Percentiles rank a stretch among this genome's conserved stretches.
Evolutionary conservation across 768 basidiomycete genomes (phyloP).

Genomic region (Pleurotus citrinopileatus): DNA sequence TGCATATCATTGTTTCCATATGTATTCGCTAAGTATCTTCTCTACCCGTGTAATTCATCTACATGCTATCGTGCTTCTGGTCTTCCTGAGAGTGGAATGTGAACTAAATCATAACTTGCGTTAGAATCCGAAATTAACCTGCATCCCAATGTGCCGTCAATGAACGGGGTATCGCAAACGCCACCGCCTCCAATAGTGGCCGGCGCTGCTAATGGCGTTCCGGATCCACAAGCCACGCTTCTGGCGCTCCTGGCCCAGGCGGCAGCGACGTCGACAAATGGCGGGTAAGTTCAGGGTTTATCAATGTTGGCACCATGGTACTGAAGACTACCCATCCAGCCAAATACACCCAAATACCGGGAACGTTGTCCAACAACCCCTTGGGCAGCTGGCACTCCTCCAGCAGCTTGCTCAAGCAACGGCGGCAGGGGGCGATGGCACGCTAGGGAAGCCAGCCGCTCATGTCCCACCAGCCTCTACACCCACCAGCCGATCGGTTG

Average conservation of each 20-base stretch:
- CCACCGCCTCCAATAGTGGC: constrained; percentile 22
- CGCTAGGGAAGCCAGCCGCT: constrained; percentile 22
- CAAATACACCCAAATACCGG: constrained; percentile 61
- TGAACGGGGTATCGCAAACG: constrained; percentile 25
- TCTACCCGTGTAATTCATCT: constrained; percentile 62
- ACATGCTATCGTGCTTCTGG: constrained; percentile 43
- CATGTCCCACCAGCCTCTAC: constrained; percentile 30
- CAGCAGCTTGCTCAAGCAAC: constrained; percentile 75
- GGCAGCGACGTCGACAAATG: constrained; percentile 38
- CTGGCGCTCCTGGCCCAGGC: constrained; percentile 71
- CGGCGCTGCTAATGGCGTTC: constrained; percentile 23
- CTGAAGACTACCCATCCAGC: constrained; percentile 29
- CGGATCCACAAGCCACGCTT: constrained; percentile 61
- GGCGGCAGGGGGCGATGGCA: constrained; percentile 32
- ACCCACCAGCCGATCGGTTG: constrained; percentile 25
- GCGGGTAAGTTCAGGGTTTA: constrained; percentile 33
- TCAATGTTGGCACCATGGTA: constrained; percentile 1
- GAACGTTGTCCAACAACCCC: constrained; percentile 29
- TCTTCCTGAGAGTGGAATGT: constrained; percentile 47
- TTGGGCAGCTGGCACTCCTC: constrained; percentile 65
- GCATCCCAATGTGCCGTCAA: constrained; percentile 25
- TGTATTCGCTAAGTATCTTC: constrained; percentile 83
- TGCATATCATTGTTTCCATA: constrained; percentile 69
- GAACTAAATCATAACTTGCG: constrained; percentile 67
- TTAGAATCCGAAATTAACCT: constrained; percentile 53